Conservation (phyloP, 306 rosid species). For the Ochetophila trinervis region DNA sequence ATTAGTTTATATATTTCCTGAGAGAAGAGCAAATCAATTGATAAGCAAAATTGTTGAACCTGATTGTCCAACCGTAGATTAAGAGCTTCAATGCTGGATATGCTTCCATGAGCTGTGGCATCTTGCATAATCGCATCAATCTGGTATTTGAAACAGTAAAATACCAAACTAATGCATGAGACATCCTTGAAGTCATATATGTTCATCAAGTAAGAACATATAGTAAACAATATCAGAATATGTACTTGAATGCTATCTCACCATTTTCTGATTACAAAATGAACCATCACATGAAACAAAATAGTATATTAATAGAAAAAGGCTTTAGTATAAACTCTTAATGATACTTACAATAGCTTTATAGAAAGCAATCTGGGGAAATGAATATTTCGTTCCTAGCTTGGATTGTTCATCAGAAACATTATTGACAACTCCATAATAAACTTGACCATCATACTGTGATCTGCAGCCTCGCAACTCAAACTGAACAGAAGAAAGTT, state of each 20-base stretch:
- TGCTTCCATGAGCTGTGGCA: slow-evolving; percentile 61
- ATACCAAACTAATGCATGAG: slow-evolving; percentile 17
- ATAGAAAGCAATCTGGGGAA: slow-evolving; percentile 86
- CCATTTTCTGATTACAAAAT: background rate
- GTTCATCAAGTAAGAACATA: too few species aligned
- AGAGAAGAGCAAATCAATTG: background rate
- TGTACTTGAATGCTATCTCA: too few species aligned
- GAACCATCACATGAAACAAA: background rate
- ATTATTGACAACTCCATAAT: slow-evolving; percentile 83
- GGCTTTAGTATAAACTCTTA: slow-evolving; percentile 1
- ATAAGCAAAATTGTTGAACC: slow-evolving; percentile 34
- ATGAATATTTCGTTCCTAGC: slow-evolving; percentile 74
- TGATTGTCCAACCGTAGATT: slow-evolving; percentile 74
- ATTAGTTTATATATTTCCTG: background rate
- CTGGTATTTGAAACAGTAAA: slow-evolving; percentile 38
- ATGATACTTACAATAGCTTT: slow-evolving; percentile 76
- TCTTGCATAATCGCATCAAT: slow-evolving; percentile 85
- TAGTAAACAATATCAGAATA: too few species aligned
- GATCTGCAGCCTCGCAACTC: slow-evolving; percentile 74
- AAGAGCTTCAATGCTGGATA: slow-evolving; percentile 67
- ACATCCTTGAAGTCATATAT: too few species aligned
- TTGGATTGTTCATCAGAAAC: slow-evolving; percentile 85
- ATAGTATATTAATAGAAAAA: background rate
- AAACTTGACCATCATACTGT: slow-evolving; percentile 79
- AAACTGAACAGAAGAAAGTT: slow-evolving; percentile 70